A percentile compares a stretch with the other conserved stretches of the same genome.
Evolutionary conservation across 108 stramenopile genomes (phyloP).

Genomic region (Schizochytrium sp.): DNA sequence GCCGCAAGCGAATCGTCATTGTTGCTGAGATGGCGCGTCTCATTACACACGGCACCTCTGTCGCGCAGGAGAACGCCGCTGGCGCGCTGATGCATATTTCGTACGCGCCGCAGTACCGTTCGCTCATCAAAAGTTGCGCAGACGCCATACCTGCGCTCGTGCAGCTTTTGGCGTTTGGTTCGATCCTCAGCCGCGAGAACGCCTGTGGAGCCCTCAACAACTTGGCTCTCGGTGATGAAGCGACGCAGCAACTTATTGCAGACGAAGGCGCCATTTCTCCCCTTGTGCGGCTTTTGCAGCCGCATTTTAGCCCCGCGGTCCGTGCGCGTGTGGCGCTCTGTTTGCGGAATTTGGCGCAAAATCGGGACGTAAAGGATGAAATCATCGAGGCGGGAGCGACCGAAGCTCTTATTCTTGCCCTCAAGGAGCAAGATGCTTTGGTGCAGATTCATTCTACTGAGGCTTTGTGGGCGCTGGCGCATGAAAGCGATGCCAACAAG

Average conservation of each 20-base stretch:
- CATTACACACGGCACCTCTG: neutral
- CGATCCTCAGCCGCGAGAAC: neutral
- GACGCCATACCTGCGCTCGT: neutral
- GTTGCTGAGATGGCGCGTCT: neutral
- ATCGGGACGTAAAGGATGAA: neutral
- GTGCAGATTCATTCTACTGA: neutral
- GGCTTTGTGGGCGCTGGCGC: neutral
- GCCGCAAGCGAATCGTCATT: neutral
- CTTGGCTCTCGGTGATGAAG: neutral
- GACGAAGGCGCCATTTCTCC: neutral
- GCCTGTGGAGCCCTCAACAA: neutral
- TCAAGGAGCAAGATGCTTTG: neutral
- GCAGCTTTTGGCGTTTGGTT: slow-evolving; percentile 2
- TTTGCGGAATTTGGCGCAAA: neutral
- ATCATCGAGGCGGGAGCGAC: neutral
- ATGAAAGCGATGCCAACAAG: neutral
- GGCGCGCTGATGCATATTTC: slow-evolving; percentile 7
- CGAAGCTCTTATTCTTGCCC: neutral
- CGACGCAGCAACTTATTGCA: neutral
- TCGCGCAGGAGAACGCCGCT: slow-evolving; percentile 2
- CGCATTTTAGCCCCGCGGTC: neutral
- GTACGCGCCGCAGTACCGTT: neutral
- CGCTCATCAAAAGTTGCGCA: neutral
- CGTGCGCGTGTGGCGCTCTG: neutral
- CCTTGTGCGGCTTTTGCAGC: neutral